Base-by-base conservation (phyloP, 2,329 filamentous ascomycete species). In the Pyricularia sp. region DNA sequence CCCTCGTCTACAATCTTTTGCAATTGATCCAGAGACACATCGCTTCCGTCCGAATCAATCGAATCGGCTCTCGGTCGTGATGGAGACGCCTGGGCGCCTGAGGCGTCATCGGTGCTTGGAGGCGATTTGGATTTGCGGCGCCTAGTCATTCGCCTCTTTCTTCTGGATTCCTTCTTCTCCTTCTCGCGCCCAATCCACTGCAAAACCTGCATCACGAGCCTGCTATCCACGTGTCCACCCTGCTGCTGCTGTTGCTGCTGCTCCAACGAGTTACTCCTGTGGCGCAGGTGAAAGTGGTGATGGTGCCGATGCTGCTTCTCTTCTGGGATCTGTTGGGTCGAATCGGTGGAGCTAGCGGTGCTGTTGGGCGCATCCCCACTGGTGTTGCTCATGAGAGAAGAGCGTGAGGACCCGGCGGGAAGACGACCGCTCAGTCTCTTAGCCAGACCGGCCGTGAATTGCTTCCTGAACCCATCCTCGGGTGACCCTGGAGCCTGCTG, bases 151-250 rank as follows among this genome's bases (percentile, higher is more conserved):
- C 79, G 82, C 73, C 75, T 84, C 75, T 81, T 78, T 75, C 84
- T 87, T 67, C 84, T 83, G 11, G 83, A 79, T 58, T 85, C 84
- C 73, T 88, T 88, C 77, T 90, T 92, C 36, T 83, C 80, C 75
- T 90, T 91, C 79, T 97, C 93, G 66, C 90, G 86, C 73, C 94
- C 88, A 58, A 97, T 81, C 94, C 94, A 98, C 72, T 92, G 88
- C 30, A 87, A 85, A 17, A 97, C 88, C 75, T 96, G 92, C 25
- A 88, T 84, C 31, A 95, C 79, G 9, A 96, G 78, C 71, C 83
- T 86, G 31, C 75, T 72, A 68, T 82, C 79, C 26, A 77, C 68
- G 61, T 74, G 75, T 63, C 74, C 75, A 14, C 73, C 72, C 68
- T 77, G 75, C 66, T 81, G 78, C 69, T 82, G 80, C 20, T 50